These are phyloP conservation scores for Pichia inconspicua DNA, from an alignment of 1,139 yeast genomes.

Conservation along the genomic window DNA sequence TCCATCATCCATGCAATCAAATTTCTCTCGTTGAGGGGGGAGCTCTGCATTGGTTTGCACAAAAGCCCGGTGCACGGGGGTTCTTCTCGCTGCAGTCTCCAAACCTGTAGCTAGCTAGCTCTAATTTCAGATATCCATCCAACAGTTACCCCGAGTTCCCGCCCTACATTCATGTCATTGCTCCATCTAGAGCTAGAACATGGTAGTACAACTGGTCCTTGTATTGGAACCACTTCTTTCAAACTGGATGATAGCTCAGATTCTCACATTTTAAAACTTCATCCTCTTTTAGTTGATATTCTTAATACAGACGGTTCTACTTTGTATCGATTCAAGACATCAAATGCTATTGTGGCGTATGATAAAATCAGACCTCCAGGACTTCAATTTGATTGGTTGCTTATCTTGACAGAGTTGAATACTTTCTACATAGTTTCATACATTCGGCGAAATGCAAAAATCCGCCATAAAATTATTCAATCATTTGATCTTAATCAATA, in stretches of 20 bases:
- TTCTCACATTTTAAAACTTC: background rate
- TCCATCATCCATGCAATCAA: background rate
- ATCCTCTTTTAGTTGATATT: background rate
- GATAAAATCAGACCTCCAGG: constrained; percentile 4
- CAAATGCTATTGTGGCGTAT: constrained; percentile 5
- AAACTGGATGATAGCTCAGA: background rate
- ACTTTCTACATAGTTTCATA: constrained; percentile 4
- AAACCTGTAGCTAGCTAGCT: too few relatives aligned
- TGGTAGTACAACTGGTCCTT: constrained; percentile 1
- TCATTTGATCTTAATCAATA: constrained; percentile 1
- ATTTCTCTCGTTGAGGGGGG: background rate
- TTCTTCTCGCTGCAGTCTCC: too few relatives aligned
- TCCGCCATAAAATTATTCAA: constrained; percentile 1
- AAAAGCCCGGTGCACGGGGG: background rate
- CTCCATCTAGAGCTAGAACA: background rate
- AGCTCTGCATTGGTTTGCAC: background rate
- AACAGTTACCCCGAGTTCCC: too few relatives aligned
- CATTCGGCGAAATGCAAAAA: background rate
- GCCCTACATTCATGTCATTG: background rate
- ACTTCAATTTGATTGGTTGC: constrained; percentile 4
- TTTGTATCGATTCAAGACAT: constrained; percentile 1
- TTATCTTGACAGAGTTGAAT: constrained; percentile 8
- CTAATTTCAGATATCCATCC: too few relatives aligned
- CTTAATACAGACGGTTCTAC: background rate
- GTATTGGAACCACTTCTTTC: background rate